A percentile compares a stretch with the other conserved stretches of the same genome.
These are phyloP conservation scores for Cylindrotheca fusiformis DNA, from an alignment of 108 stramenopile species.

Conservation along the genomic window DNA sequence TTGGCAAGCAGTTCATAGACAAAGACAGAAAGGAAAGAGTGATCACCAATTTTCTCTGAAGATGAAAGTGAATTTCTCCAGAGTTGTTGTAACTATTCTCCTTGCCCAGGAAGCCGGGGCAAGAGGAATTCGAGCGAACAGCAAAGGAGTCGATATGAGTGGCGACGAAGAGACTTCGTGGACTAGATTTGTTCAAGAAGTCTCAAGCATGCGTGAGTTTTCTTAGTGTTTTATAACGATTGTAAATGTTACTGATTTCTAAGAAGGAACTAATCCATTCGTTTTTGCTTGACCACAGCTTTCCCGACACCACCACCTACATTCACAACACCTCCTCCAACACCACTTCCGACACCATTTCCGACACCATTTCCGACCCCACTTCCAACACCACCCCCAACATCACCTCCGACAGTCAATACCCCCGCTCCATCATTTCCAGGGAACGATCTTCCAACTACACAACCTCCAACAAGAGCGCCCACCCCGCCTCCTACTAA, in stretches of 20 bases:
- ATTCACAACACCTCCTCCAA: not conserved
- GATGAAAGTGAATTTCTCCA: too few species aligned
- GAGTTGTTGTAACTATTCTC: too few species aligned
- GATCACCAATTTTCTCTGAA: too few species aligned
- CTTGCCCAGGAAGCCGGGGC: too few species aligned
- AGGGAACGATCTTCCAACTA: not conserved
- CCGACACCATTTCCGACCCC: not conserved
- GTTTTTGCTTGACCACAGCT: too few species aligned
- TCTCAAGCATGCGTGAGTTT: not conserved
- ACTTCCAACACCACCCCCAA: not conserved
- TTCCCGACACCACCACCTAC: not conserved
- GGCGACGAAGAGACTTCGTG: not conserved
- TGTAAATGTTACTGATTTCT: too few species aligned
- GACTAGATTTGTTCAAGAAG: not conserved
- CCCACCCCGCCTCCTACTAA: not conserved
- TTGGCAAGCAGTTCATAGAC: too few species aligned
- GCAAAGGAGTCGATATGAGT: too few species aligned
- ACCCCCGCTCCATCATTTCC: not conserved
- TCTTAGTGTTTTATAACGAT: too few species aligned
- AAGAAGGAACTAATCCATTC: too few species aligned
- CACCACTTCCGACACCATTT: not conserved
- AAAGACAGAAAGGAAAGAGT: too few species aligned
- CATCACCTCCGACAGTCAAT: not conserved
- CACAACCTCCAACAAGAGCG: slow-evolving; percentile 1
- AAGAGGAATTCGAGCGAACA: too few species aligned